Evolutionary conservation across 2,329 filamentous ascomycete genomes (phyloP).

Genomic region (Dactylellina cionopaga): DNA sequence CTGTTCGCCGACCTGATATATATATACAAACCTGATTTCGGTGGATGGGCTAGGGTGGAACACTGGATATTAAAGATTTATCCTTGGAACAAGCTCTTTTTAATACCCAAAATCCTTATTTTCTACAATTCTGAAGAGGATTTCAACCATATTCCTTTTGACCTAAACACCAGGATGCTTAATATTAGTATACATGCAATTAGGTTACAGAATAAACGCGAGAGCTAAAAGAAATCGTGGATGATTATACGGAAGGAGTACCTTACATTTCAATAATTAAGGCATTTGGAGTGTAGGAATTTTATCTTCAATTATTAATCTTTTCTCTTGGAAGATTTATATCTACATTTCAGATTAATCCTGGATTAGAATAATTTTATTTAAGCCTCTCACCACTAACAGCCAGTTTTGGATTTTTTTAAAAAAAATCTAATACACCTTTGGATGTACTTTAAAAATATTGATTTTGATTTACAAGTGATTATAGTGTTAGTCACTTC

Average conservation of each 20-base stretch:
- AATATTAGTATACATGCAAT: no score
- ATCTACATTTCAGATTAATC: not conserved
- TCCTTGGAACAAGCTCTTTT: not conserved
- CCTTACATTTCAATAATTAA: conserved; percentile 7
- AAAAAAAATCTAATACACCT: not conserved
- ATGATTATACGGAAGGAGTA: not conserved
- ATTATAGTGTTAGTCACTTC: not conserved
- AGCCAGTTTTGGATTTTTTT: not conserved
- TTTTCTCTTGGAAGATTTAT: conserved; percentile 12
- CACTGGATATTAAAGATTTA: not conserved
- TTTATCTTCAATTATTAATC: conserved; percentile 8
- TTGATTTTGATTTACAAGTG: not conserved
- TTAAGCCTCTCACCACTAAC: not conserved
- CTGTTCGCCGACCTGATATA: not conserved
- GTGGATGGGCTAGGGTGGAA: not conserved
- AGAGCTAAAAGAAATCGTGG: not conserved
- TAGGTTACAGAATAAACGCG: no score
- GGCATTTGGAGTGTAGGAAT: not conserved
- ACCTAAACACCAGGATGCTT: no score
- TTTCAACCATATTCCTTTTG: not conserved
- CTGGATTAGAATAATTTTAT: conserved; percentile 4
- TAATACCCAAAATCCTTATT: not conserved
- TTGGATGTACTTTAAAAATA: not conserved
- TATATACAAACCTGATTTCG: not conserved
- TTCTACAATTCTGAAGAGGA: not conserved